Evolutionary conservation across 1,284 basidiomycete genomes (phyloP).

Genomic region (Cystobasidium pallidum): DNA sequence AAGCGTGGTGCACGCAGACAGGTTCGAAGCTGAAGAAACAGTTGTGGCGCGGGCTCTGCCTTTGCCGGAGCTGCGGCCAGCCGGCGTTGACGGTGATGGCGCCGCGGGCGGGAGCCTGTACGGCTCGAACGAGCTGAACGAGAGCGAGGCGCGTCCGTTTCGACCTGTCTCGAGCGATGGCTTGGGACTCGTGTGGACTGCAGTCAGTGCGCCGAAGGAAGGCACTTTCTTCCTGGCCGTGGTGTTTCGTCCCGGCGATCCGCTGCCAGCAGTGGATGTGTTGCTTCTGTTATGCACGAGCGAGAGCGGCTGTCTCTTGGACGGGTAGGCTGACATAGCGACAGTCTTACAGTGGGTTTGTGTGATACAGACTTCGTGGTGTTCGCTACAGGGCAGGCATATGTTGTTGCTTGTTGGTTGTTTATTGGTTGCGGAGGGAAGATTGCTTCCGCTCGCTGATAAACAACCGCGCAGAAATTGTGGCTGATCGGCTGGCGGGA

Average conservation of each 20-base stretch:
- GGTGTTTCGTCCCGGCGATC: conserved; percentile 4
- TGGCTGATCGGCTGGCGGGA: too few relatives aligned
- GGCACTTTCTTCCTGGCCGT: conserved; percentile 7
- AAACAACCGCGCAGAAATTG: conserved; percentile 1
- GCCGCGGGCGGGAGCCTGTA: too few relatives aligned
- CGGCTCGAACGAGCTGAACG: conserved; percentile 19
- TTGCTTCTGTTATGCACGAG: conserved; percentile 22
- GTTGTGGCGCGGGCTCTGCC: conserved; percentile 25
- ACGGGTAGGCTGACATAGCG: background rate
- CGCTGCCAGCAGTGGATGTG: conserved; percentile 17
- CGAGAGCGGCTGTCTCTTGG: conserved; percentile 19
- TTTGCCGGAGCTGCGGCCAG: background rate
- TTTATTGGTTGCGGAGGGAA: background rate
- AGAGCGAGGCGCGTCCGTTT: conserved; percentile 25
- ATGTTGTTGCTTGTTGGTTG: background rate
- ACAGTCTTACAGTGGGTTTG: background rate
- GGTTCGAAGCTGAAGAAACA: conserved; percentile 1
- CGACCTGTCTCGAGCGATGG: conserved; percentile 6
- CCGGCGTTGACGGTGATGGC: too few relatives aligned
- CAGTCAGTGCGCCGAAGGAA: background rate
- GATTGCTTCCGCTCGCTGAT: background rate
- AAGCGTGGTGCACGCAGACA: background rate
- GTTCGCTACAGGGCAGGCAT: background rate
- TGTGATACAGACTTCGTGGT: background rate
- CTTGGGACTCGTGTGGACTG: conserved; percentile 3